These are phyloP conservation scores for Cetradonia linearis DNA, from an alignment of 495 filamentous ascomycete species.

Conservation along the genomic window DNA sequence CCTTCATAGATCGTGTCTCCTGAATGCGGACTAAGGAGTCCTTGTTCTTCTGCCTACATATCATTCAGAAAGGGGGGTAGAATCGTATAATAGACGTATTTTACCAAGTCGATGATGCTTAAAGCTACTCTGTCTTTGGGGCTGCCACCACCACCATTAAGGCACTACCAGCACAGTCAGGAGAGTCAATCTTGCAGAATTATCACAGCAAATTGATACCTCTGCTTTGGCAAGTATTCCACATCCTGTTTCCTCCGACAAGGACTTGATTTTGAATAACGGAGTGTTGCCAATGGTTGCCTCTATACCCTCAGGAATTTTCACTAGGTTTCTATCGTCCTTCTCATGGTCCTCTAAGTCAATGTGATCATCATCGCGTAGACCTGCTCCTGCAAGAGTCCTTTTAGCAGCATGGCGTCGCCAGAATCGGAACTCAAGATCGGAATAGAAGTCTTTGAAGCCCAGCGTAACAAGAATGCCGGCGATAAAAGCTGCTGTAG, in stretches of 20 bases:
- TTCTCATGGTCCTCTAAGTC: conserved; percentile 23
- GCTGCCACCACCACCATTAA: conserved; percentile 91
- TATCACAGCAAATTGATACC: conserved; percentile 30
- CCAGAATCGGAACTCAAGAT: conserved; percentile 53
- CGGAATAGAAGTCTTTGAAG: conserved; percentile 65
- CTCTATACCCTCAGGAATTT: conserved; percentile 60
- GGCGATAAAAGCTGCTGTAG: conserved; percentile 61
- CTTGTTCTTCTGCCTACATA: conserved; percentile 63
- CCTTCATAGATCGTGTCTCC: conserved; percentile 96
- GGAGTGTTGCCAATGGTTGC: conserved; percentile 92
- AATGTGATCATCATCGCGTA: conserved; percentile 13
- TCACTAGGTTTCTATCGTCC: neutral
- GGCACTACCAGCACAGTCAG: conserved; percentile 42
- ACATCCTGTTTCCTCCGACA: conserved; percentile 87
- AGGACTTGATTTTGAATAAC: conserved; percentile 72
- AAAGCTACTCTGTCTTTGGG: conserved; percentile 93
- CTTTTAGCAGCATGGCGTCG: conserved; percentile 27
- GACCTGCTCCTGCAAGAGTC: conserved; percentile 13
- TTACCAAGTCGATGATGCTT: conserved; percentile 68
- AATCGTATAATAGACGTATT: neutral
- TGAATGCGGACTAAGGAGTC: conserved; percentile 63
- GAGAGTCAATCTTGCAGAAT: neutral
- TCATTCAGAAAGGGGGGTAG: neutral
- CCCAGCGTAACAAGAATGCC: conserved; percentile 63
- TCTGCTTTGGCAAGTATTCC: conserved; percentile 92